Evolutionary conservation across 441 rosid species (phyloP).

Genomic region (Macaranga tanarius): DNA sequence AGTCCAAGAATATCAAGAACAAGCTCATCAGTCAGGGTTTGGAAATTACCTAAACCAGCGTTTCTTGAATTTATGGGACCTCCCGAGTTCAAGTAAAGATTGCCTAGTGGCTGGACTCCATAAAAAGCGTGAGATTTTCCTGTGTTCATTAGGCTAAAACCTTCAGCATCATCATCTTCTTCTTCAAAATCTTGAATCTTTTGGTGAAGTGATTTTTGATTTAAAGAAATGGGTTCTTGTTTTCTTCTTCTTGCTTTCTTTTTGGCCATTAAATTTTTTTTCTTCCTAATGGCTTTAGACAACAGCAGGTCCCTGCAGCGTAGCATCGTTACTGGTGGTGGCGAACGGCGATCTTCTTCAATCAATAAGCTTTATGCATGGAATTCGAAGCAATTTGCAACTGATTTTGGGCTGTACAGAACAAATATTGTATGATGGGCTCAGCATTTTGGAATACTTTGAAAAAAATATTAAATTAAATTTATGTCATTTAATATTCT

Average conservation of each 20-base stretch:
- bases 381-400: too few species aligned
- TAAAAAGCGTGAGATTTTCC: constrained; percentile 47
- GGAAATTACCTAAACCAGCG: constrained; percentile 82
- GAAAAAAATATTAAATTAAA: too few species aligned
- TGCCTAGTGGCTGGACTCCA: constrained; percentile 91
- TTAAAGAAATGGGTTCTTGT: constrained; percentile 9
- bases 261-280: constrained; percentile 29
- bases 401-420: too few species aligned
- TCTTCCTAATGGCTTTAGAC: constrained; percentile 29
- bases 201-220: constrained; percentile 14
- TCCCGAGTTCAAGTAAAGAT: constrained; percentile 56
- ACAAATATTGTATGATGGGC: too few species aligned
- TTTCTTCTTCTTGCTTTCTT: constrained; percentile 28
- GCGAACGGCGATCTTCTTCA: neutral
- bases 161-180: constrained; percentile 37
- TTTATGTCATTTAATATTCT: too few species aligned
- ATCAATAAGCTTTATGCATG: too few species aligned
- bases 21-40: constrained; percentile 67
- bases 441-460: too few species aligned
- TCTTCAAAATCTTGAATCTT: constrained; percentile 3
- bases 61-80: constrained; percentile 63
- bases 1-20: constrained; percentile 76
- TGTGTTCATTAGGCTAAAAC: constrained; percentile 65
- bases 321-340: constrained; percentile 36
- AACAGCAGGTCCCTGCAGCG: constrained; percentile 36